Evolutionary conservation across 116 monocot species (phyloP), one percentile per base, ranked within the genome.

Genomic region (Dioscorea cayenensis): DNA sequence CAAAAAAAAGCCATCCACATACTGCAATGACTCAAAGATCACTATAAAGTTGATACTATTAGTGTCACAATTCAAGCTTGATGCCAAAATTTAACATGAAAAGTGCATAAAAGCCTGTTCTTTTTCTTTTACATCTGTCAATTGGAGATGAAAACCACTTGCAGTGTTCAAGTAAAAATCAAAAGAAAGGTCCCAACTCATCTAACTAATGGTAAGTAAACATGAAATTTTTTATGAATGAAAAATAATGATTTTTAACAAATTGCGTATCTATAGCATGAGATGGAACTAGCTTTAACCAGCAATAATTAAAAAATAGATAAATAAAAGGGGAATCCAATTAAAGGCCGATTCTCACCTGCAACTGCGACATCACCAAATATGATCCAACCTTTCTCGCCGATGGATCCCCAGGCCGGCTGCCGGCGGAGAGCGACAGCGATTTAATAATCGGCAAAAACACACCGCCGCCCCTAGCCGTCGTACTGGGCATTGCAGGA

Each of bases 401-500:
- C 17, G 93, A 86, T 0, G 72, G 68, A 51, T 93, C 93, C 18
- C 83, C 77, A 1, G 97, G 97, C 72, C 66, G 79, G 73, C 97
- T 97, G n/a, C 93, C 97, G 1, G 86, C 76, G 16, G 86, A 82
- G 22, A 97, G 64, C 4, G 97, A 86, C 51, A 97, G 67, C n/a
- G 90, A 92, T 76, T 93, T 92, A 61, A 97, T 88, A 37, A 97
- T 90, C 2, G 93, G 93, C 29, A 97, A 59, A 68, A 97, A 97
- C 29, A 97, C 93, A 11, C 97, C 97, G 2, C 90, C 97, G 6
- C 90, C 97, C 66, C 97, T 86, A 1, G 93, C 93, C 2, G 90
- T 97, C 8, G 97, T 97, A 60, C 97, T 97, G 32, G 97, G 97
- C 97, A 97, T 97, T 18, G 97, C 93, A 0, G 97, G 97, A 0